These are phyloP conservation scores for Alternaria sp. DNA, from an alignment of 2,329 filamentous ascomycete species.

Conservation along the genomic window DNA sequence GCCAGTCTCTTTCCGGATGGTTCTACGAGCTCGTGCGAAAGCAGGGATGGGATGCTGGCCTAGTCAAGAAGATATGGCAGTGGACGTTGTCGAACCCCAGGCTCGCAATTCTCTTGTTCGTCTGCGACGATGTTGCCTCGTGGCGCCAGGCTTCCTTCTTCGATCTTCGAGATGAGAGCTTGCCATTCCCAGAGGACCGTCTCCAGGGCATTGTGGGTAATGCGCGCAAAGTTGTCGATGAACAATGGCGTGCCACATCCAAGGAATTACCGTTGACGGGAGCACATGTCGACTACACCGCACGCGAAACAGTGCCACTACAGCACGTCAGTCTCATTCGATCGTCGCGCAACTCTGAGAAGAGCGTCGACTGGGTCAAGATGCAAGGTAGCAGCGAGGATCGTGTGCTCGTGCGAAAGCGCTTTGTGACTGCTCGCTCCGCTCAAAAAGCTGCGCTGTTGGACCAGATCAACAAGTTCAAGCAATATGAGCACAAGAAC, in stretches of 20 bases:
- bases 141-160: constrained; percentile 48
- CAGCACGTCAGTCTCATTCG: constrained; percentile 40
- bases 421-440: constrained; percentile 43
- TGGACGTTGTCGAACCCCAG: constrained; percentile 50
- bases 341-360: constrained; percentile 42
- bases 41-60: constrained; percentile 43
- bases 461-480: constrained; percentile 47
- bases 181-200: constrained; percentile 47
- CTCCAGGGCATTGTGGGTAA: constrained; percentile 48
- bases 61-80: constrained; percentile 47
- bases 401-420: constrained; percentile 45
- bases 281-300: constrained; percentile 45
- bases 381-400: constrained; percentile 44
- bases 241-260: constrained; percentile 50
- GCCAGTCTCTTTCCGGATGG: constrained; percentile 46
- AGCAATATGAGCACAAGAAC: constrained; percentile 47
- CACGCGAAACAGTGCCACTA: constrained; percentile 46
- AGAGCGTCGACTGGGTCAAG: constrained; percentile 45
- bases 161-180: constrained; percentile 45
- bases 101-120: constrained; percentile 46
- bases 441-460: constrained; percentile 45
- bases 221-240: constrained; percentile 46
- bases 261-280: constrained; percentile 48
- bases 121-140: constrained; percentile 49
- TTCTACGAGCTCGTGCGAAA: constrained; percentile 45